These are phyloP conservation scores for Penicillium pancosmium DNA, from an alignment of 495 filamentous ascomycete species.

Conservation along the genomic window DNA sequence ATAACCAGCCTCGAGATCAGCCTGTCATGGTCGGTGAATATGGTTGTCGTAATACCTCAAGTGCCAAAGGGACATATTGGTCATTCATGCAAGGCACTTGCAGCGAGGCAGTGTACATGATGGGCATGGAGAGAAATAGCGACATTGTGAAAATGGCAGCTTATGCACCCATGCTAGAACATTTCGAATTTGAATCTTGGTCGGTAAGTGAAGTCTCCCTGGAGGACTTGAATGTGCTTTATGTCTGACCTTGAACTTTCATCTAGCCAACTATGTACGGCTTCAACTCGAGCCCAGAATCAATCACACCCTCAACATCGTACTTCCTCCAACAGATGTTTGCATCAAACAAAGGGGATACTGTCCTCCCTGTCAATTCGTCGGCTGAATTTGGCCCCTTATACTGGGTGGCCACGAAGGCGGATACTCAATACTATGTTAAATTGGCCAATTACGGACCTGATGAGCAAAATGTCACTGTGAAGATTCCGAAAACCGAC, in stretches of 20 bases:
- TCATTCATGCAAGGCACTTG: conserved; percentile 60
- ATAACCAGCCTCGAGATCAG: conserved; percentile 48
- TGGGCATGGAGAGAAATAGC: conserved; percentile 68
- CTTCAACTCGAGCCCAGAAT: conserved; percentile 50
- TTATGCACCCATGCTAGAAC: conserved; percentile 51
- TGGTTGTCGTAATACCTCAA: conserved; percentile 55
- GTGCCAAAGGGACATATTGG: conserved; percentile 31
- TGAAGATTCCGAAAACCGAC: conserved; percentile 29
- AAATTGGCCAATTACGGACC: conserved; percentile 39
- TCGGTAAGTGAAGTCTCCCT: conserved; percentile 27
- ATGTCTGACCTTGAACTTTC: background rate
- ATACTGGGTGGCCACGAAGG: conserved; percentile 60
- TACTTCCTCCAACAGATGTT: conserved; percentile 51
- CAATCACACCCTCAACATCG: conserved; percentile 38
- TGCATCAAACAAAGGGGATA: conserved; percentile 54
- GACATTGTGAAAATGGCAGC: conserved; percentile 58
- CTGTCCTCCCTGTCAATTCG: conserved; percentile 52
- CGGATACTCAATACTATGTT: conserved; percentile 33
- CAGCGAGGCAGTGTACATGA: conserved; percentile 66
- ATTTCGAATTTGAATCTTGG: conserved; percentile 48
- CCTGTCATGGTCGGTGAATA: conserved; percentile 58
- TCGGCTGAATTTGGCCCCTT: conserved; percentile 51
- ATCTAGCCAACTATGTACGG: conserved; percentile 39
- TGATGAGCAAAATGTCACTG: conserved; percentile 24
- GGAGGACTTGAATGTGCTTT: too few relatives aligned